Percentiles rank a stretch among this genome's conserved stretches.
Evolutionary conservation across 1,284 basidiomycete genomes (phyloP).

Genomic region (Puccinia coronata): DNA sequence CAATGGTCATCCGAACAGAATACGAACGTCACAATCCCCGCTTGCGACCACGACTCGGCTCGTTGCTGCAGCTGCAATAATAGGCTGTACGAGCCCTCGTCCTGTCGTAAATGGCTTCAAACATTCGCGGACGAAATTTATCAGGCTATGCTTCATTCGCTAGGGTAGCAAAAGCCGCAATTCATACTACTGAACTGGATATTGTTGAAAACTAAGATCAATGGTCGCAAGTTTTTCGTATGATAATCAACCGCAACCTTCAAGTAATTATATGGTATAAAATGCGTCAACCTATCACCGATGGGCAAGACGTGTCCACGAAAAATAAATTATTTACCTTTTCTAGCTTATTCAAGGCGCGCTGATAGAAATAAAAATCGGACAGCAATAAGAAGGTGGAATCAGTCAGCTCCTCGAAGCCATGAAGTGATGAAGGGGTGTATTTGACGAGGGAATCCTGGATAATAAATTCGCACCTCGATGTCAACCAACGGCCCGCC

Average conservation of each 20-base stretch:
- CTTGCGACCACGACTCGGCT: slow-evolving; percentile 47
- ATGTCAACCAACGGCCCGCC: slow-evolving; percentile 48
- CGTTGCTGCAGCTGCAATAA: slow-evolving; percentile 43
- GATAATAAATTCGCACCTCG: slow-evolving; percentile 39
- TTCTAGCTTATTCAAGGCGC: slow-evolving; percentile 47
- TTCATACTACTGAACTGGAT: slow-evolving; percentile 45
- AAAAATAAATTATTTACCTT: slow-evolving; percentile 23
- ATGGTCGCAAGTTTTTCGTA: slow-evolving; percentile 19
- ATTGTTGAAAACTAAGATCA: slow-evolving; percentile 47
- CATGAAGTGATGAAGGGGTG: too few relatives aligned
- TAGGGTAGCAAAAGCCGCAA: not conserved
- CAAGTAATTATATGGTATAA: not conserved
- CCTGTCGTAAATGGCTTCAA: slow-evolving; percentile 37
- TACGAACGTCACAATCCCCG: slow-evolving; percentile 46
- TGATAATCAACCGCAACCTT: slow-evolving; percentile 49
- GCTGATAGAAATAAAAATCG: not conserved
- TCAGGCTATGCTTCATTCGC: not conserved
- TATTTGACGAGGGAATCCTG: not conserved
- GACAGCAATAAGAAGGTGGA: not conserved
- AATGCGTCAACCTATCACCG: not conserved
- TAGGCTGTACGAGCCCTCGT: slow-evolving; percentile 44
- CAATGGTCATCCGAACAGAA: slow-evolving; percentile 50
- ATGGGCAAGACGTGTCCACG: not conserved
- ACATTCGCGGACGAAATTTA: not conserved
- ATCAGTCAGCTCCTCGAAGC: not conserved